Percentiles rank a stretch among this genome's conserved stretches.
These are phyloP conservation scores for Leccinum holopus DNA, from an alignment of 1,284 basidiomycete species.

Conservation along the genomic window DNA sequence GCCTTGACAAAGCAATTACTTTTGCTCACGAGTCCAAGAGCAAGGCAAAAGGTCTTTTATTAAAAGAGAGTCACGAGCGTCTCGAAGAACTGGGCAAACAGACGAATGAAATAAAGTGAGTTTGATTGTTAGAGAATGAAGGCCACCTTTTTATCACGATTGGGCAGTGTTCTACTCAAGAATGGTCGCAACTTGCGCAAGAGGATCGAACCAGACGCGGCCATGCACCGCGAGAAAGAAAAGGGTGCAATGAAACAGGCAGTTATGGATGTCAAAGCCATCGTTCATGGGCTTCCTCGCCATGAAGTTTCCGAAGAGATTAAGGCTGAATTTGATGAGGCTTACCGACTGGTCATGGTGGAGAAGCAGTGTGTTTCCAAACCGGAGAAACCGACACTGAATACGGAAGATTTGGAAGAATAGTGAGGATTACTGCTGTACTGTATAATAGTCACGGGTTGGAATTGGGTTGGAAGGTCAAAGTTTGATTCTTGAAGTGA, in stretches of 20 bases:
- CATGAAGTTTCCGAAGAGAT: conserved; percentile 19
- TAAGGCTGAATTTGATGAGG: conserved; percentile 31
- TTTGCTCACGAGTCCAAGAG: conserved; percentile 35
- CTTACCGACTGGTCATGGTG: conserved; percentile 33
- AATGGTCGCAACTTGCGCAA: conserved; percentile 24
- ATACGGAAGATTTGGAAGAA: conserved; percentile 37
- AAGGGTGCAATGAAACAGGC: conserved; percentile 21
- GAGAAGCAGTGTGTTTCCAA: conserved; percentile 15
- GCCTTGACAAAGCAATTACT: conserved; percentile 39
- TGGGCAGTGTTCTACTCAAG: conserved; percentile 25
- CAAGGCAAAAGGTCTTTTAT: conserved; percentile 36
- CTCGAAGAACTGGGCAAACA: conserved; percentile 37
- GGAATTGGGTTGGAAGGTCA: too few relatives aligned
- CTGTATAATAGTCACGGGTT: not conserved
- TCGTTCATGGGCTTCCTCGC: conserved; percentile 26
- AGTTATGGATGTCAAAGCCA: conserved; percentile 27
- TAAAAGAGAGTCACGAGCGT: conserved; percentile 29
- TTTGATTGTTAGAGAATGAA: conserved; percentile 1
- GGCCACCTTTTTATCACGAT: too few relatives aligned
- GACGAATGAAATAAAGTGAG: conserved; percentile 34
- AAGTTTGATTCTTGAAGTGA: too few relatives aligned
- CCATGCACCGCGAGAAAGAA: conserved; percentile 25
- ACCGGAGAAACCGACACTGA: conserved; percentile 25
- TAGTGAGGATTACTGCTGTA: not conserved
- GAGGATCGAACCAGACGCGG: conserved; percentile 29